A percentile compares a stretch with the other conserved stretches of the same genome.
Evolutionary conservation across 306 rosid species (phyloP).

Genomic region (Myrica gale): DNA sequence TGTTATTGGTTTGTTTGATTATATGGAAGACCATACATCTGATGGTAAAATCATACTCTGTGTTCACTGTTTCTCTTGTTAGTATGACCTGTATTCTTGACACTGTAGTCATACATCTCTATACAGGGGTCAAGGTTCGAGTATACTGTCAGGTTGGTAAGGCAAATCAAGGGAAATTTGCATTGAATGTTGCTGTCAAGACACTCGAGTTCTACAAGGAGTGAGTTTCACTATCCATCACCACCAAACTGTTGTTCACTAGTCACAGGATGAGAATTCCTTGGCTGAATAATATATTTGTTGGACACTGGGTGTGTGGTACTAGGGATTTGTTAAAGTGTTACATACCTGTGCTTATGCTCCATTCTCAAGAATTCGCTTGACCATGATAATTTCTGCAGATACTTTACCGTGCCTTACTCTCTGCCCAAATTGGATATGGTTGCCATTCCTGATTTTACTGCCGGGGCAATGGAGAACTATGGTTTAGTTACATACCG

Average conservation of each 20-base stretch:
- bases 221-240: constrained; percentile 45
- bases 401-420: constrained; percentile 86
- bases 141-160: constrained; percentile 90
- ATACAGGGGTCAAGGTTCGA: constrained; percentile 79
- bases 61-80: constrained; percentile 8
- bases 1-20: constrained; percentile 88
- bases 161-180: constrained; percentile 84
- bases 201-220: constrained; percentile 70
- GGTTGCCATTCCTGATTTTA: constrained; percentile 96
- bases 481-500: constrained; percentile 93
- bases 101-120: constrained; percentile 24
- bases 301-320: constrained; percentile 6
- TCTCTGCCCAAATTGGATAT: constrained; percentile 88
- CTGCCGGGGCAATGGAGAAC: constrained; percentile 99
- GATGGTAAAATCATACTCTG: constrained; percentile 56
- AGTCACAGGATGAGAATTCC: constrained; percentile 14
- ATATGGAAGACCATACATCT: constrained; percentile 78
- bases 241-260: neutral
- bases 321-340: neutral
- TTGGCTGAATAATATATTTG: neutral
- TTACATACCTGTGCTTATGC: constrained; percentile 1
- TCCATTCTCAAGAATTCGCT: constrained; percentile 23
- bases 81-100: constrained; percentile 4
- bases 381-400: constrained; percentile 40
- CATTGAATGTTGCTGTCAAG: constrained; percentile 74